Base-by-base conservation (phyloP, 1,284 basidiomycete species). In the Cryptococcus sp. region DNA sequence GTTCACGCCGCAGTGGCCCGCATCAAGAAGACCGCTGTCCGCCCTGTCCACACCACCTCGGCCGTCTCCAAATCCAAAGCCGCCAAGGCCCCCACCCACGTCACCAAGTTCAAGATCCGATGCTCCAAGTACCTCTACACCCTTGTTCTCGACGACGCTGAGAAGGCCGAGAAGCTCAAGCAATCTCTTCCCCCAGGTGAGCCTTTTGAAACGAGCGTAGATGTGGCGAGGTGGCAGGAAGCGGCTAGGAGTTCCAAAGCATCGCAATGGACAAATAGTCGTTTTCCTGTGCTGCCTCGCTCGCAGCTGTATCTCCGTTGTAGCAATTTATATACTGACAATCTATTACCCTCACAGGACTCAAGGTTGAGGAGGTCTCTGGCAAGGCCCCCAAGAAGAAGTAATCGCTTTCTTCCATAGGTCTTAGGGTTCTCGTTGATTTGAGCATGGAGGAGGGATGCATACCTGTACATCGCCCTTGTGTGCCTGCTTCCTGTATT, bases 41-140 rank as follows among this genome's bases (percentile, higher is more conserved):
- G 67, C 59, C 60, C 65, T 49, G 57, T 65, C 51, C 63, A 63
- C 62, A 53, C 62, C 62, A 68, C 70, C 60, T 57, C 67, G 52
- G 71, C 68, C 57, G 65, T 74, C 60, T 67, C 65, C 62, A 78
- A 78, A 70, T 69, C 67, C 66, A 77, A 74, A 68, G 73, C 71
- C 52, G 79, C 83, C 82, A 58, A 80, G 85, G 61, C 85, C 85
- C 61, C 87, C 84, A 77, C 91, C 83, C 84, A 84, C 66, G 85
- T 88, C 81, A 95, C 91, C 80, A 98, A 99, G 84, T 98, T 99
- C 88, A 99, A 99, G 86, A 87, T 99, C 78, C 88, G 95, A 80
- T 97, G 94, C 84, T 90, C 91, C 64, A 86, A 90, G 77, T 97
- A 95, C 83, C 89, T 99, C 67, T 99, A 99, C 88, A 99, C 96